Percentiles rank a stretch among this genome's conserved stretches.
Evolutionary conservation across 2,329 filamentous ascomycete species (phyloP).

Genomic region (Fusarium anthophilum): DNA sequence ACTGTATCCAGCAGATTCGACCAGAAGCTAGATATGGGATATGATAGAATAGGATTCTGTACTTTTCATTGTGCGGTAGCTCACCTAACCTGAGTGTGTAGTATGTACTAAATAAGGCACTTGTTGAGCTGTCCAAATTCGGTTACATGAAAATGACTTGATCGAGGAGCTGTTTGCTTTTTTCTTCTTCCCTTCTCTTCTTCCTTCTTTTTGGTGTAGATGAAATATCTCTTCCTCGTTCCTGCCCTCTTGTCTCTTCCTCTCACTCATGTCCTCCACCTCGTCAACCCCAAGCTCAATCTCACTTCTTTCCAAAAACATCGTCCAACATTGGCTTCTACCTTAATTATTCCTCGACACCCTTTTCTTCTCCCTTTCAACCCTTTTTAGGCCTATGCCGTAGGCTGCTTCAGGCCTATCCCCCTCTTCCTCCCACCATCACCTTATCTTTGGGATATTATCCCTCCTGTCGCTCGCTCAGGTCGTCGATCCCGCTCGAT

Average conservation of each 20-base stretch:
- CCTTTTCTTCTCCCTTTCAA: background rate
- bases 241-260: slow-evolving; percentile 10
- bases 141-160: slow-evolving; percentile 34
- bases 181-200: background rate
- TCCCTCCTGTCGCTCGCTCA: slow-evolving; percentile 18
- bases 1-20: background rate
- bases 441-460: slow-evolving; percentile 26
- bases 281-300: slow-evolving; percentile 22
- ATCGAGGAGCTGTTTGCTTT: slow-evolving; percentile 19
- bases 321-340: slow-evolving; percentile 2
- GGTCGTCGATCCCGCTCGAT: slow-evolving; percentile 35
- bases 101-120: slow-evolving; percentile 13
- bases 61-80: background rate
- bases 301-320: slow-evolving; percentile 14
- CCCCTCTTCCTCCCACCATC: slow-evolving; percentile 16
- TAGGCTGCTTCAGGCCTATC: slow-evolving; percentile 13
- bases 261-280: slow-evolving; percentile 16
- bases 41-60: background rate
- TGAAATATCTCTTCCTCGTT: slow-evolving; percentile 1
- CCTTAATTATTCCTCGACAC: slow-evolving; percentile 9
- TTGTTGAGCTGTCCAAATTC: slow-evolving; percentile 34
- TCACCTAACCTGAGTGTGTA: background rate
- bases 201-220: background rate
- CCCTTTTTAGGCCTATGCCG: background rate
- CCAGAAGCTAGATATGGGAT: background rate